Evolutionary conservation across 805 yeast species (phyloP).

Genomic region (Saturnispora serradocipensis): DNA sequence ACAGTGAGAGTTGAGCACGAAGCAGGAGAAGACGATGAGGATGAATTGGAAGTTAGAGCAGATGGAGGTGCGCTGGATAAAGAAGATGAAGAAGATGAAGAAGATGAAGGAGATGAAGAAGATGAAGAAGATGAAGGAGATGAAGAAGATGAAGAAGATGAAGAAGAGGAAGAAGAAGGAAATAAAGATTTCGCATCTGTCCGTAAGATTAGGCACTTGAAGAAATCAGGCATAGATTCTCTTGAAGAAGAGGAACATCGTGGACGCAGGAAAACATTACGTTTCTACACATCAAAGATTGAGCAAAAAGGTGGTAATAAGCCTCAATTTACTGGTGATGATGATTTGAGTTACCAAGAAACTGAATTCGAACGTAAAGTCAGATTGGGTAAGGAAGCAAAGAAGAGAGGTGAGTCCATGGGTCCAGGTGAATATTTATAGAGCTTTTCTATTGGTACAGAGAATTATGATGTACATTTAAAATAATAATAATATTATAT

Average conservation of each 20-base stretch:
- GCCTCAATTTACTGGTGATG: constrained; percentile 67
- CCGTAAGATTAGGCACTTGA: constrained; percentile 40
- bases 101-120: constrained; percentile 16
- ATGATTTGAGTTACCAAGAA: constrained; percentile 86
- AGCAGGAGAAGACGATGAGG: constrained; percentile 21
- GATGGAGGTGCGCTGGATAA: constrained; percentile 15
- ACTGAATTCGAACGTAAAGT: constrained; percentile 85
- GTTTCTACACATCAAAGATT: constrained; percentile 95
- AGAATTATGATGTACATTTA: background rate
- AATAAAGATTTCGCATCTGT: constrained; percentile 22
- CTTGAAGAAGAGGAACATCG: constrained; percentile 83
- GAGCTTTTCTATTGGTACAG: background rate
- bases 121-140: constrained; percentile 13
- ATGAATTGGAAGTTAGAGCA: constrained; percentile 21
- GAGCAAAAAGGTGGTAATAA: constrained; percentile 69
- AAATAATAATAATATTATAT: background rate
- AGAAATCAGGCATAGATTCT: constrained; percentile 42
- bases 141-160: constrained; percentile 9
- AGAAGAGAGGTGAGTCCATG: constrained; percentile 63
- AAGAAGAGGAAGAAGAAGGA: constrained; percentile 29
- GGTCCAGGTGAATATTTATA: constrained; percentile 23
- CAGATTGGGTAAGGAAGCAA: constrained; percentile 78
- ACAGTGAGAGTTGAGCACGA: constrained; percentile 10
- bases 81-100: constrained; percentile 14
- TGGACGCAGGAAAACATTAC: constrained; percentile 67